phyloP scores from a whole-genome alignment of 768 basidiomycete species.

The Trametopsis cervina region DNA sequence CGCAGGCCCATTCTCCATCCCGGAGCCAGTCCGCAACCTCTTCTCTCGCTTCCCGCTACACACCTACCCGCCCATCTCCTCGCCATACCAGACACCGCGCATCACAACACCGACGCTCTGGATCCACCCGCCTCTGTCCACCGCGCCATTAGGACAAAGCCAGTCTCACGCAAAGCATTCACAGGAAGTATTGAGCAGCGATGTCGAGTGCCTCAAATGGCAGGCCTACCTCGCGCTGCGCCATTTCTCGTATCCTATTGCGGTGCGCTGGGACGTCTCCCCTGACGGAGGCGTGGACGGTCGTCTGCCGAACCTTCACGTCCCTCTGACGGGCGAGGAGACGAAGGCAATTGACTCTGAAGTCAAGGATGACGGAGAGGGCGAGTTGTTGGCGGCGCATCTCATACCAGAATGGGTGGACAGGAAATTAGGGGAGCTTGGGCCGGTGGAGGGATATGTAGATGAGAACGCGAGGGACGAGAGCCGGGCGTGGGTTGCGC shows the following conservation, averaged over 20 bases:
- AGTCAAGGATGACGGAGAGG: slow-evolving; percentile 25
- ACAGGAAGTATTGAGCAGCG: slow-evolving; percentile 46
- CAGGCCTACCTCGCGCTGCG: slow-evolving; percentile 77
- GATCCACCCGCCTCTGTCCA: slow-evolving; percentile 45
- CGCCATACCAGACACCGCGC: slow-evolving; percentile 27
- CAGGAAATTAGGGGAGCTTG: slow-evolving; percentile 32
- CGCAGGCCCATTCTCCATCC: slow-evolving; percentile 23
- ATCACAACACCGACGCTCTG: slow-evolving; percentile 48
- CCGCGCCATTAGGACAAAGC: slow-evolving; percentile 14
- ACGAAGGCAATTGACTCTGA: slow-evolving; percentile 14
- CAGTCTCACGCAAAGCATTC: not conserved
- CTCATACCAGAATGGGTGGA: slow-evolving; percentile 75
- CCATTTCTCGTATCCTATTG: slow-evolving; percentile 22
- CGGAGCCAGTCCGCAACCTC: slow-evolving; percentile 37
- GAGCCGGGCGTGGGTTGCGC: slow-evolving; percentile 74
- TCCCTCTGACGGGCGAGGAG: slow-evolving; percentile 33
- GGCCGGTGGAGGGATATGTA: slow-evolving; percentile 59
- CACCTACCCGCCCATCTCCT: slow-evolving; percentile 33
- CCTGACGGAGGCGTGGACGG: slow-evolving; percentile 64
- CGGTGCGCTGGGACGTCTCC: slow-evolving; percentile 61
- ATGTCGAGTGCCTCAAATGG: slow-evolving; percentile 88
- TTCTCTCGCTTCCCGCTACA: slow-evolving; percentile 57
- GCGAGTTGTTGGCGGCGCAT: slow-evolving; percentile 56
- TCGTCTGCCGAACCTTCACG: slow-evolving; percentile 64
- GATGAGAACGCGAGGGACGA: slow-evolving; percentile 58